Evolutionary conservation across 2,329 filamentous ascomycete species (phyloP).

Genomic region (Colletotrichum lupini): DNA sequence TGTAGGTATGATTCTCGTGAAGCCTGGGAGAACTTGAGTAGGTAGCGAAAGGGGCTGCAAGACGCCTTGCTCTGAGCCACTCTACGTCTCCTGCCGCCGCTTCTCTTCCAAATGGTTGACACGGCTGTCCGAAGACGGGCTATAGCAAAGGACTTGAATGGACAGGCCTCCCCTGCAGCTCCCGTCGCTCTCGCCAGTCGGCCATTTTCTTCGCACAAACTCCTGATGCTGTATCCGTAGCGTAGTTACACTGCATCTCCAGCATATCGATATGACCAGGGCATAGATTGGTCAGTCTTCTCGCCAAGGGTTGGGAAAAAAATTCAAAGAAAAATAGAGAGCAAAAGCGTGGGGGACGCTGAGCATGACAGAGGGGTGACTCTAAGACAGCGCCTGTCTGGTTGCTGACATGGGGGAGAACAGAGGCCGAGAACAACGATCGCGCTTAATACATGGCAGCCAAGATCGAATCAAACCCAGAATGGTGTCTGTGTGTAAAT

Average conservation of each 20-base stretch:
- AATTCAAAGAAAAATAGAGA: constrained; percentile 1
- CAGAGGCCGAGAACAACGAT: constrained; percentile 19
- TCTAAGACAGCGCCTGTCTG: background rate
- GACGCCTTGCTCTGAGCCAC: background rate
- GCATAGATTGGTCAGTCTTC: background rate
- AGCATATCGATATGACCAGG: background rate
- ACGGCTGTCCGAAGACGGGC: constrained; percentile 2
- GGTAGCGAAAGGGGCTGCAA: background rate
- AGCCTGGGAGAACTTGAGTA: background rate
- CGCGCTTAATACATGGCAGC: constrained; percentile 15
- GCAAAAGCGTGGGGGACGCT: constrained; percentile 24
- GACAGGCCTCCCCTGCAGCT: background rate
- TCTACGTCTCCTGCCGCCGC: background rate
- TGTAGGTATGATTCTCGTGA: background rate
- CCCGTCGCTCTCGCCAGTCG: constrained; percentile 21
- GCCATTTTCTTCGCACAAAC: constrained; percentile 28
- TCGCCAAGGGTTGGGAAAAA: background rate
- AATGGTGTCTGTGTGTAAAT: constrained; percentile 25
- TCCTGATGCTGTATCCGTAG: constrained; percentile 4
- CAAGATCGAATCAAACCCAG: constrained; percentile 23
- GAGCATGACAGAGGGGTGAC: constrained; percentile 15
- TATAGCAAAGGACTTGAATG: background rate
- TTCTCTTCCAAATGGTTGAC: background rate
- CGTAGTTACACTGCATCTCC: constrained; percentile 21
- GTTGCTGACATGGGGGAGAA: background rate